phyloP scores from a whole-genome alignment of 441 rosid species.

The Mallotus japonicus region DNA sequence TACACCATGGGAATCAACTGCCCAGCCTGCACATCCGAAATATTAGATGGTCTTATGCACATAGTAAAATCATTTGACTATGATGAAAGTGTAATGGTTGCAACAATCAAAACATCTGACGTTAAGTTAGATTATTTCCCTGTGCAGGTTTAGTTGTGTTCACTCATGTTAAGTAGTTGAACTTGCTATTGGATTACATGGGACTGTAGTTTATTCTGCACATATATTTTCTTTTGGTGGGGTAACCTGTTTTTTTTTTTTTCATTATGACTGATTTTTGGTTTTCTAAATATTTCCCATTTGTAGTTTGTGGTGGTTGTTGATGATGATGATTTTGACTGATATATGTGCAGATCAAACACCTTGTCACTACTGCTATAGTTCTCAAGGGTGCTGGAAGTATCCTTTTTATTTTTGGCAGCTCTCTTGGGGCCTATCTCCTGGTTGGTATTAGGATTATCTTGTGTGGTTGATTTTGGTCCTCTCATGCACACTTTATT shows the following conservation, averaged over 20 bases:
- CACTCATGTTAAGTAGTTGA: background rate
- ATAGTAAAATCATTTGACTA: background rate
- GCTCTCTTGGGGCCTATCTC: conserved; percentile 38
- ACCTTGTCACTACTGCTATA: conserved; percentile 26
- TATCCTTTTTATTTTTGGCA: conserved; percentile 37
- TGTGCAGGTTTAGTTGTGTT: background rate
- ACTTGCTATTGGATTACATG: background rate
- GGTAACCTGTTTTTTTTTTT: no score
- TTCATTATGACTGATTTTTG: background rate
- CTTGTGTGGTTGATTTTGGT: background rate
- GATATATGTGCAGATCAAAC: conserved; percentile 26
- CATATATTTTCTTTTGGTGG: background rate
- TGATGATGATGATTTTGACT: background rate
- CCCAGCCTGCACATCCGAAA: background rate
- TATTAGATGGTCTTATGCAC: background rate
- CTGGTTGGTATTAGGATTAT: conserved; percentile 26
- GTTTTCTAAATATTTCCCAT: background rate
- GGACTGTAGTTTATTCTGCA: background rate
- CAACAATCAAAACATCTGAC: background rate
- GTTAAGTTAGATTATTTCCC: background rate
- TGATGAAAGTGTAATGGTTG: background rate
- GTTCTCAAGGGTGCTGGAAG: conserved; percentile 40
- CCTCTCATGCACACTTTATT: background rate
- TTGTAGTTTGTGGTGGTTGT: background rate
- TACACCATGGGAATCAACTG: background rate